Evolutionary conservation across 331 rosid species (phyloP), one percentile per base, ranked within the genome.

Genomic region (Stylosanthes scabra): DNA sequence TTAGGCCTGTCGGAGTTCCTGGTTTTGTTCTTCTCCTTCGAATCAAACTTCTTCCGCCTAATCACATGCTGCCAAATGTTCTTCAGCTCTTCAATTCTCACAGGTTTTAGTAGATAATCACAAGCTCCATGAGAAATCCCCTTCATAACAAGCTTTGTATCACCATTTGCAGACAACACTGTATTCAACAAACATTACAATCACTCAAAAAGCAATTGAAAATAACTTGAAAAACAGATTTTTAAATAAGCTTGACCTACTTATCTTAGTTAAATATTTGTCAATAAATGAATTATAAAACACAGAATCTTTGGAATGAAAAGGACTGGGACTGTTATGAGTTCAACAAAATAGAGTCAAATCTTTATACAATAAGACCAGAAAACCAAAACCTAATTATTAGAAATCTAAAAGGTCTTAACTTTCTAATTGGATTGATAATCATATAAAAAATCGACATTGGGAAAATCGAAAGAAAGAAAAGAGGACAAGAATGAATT

Each of bases 151-250:
- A 93, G 73, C 66, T 98, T 87, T 0, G 96, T 90, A 66, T 95
- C 99, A 12, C 99, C 99, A 28, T 95, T 98, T 0, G 92, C 98
- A 0, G 99, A 95, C 99, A 95, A 92, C 99, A 95, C 99, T 95
- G 86, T 77, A 77, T 3, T 3, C 37, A 31, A 31, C 42, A 81
- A 57, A 74, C 37, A 31, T 34, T 34, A 63, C 40, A 57, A 57
- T 66, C 49, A 66, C 69, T 72, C 80, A 63, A 70, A n/a, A 11
- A 20, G 7, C 25, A 39, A 3, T 16, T 31, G 37, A 55, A 15
- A 16, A 64, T 4, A 39, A 25, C 25, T 25, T 11, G 14, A 63
- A 52, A 42, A 20, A 20, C 13, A 59, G 12, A 57, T 29, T 49
- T 28, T 55, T 7, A 51, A 51, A 13, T 25, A 39, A 57, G 51